Evolutionary conservation across 805 yeast genomes (phyloP).

Genomic region (Metschnikowia matae): DNA sequence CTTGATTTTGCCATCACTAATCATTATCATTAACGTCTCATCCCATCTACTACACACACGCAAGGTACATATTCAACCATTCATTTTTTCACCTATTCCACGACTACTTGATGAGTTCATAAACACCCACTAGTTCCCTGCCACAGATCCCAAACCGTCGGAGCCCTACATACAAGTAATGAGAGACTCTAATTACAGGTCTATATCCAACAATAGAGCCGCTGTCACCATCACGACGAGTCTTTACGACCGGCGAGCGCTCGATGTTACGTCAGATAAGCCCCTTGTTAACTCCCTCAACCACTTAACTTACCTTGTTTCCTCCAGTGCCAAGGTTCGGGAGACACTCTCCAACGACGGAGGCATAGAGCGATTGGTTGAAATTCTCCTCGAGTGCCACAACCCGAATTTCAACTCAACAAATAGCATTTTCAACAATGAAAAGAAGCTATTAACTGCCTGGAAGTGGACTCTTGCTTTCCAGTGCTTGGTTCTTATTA

Average conservation of each 20-base stretch:
- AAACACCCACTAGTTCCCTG: not conserved
- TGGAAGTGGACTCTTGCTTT: constrained; percentile 98
- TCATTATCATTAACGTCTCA: not conserved
- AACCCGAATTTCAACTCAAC: constrained; percentile 27
- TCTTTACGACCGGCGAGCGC: constrained; percentile 85
- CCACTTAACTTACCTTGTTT: constrained; percentile 81
- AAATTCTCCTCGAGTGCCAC: constrained; percentile 79
- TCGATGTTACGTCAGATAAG: constrained; percentile 83
- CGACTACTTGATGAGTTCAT: not conserved
- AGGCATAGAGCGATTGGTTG: constrained; percentile 83
- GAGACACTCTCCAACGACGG: constrained; percentile 89
- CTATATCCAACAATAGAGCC: constrained; percentile 76
- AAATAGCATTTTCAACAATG: constrained; percentile 34
- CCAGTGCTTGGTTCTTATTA: constrained; percentile 86
- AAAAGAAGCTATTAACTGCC: constrained; percentile 58
- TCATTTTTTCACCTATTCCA: not conserved
- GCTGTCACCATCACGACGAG: constrained; percentile 89
- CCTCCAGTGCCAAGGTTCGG: constrained; percentile 82
- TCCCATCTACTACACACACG: not conserved
- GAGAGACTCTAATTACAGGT: constrained; percentile 88
- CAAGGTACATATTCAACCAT: not conserved
- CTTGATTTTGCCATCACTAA: constrained; percentile 1
- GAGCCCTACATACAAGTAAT: constrained; percentile 5
- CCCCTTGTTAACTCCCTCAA: constrained; percentile 90
- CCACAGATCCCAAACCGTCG: not conserved